A percentile compares a stretch with the other conserved stretches of the same genome.
These are phyloP conservation scores for Puccinia hordei DNA, from an alignment of 1,284 basidiomycete species.

Conservation along the genomic window DNA sequence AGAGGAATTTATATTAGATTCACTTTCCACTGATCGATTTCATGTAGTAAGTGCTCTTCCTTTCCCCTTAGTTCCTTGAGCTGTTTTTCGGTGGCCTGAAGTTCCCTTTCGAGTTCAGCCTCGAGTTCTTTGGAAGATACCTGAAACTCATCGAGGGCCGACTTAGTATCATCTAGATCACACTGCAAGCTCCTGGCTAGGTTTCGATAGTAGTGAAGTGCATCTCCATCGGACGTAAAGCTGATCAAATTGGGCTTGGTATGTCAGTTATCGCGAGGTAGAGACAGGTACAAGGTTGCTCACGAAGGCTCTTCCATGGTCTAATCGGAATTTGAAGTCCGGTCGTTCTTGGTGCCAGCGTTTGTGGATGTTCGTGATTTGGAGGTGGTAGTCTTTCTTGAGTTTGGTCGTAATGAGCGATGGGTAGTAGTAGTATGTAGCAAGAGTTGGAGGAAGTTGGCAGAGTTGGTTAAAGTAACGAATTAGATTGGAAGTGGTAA, in stretches of 20 bases:
- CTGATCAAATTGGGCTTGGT: not conserved
- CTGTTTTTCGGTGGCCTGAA: constrained; percentile 80
- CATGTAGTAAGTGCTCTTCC: constrained; percentile 71
- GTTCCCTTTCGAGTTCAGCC: constrained; percentile 84
- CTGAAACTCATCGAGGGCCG: constrained; percentile 74
- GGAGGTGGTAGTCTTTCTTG: not conserved
- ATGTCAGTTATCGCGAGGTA: not conserved
- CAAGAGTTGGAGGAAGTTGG: too few relatives aligned
- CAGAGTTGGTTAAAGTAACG: not conserved
- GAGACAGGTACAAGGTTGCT: not conserved
- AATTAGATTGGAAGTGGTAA: not conserved
- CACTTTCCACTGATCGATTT: constrained; percentile 92
- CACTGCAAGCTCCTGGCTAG: constrained; percentile 42
- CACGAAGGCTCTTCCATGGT: constrained; percentile 3
- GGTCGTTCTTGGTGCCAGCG: not conserved
- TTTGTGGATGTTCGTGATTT: not conserved
- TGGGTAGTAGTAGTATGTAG: too few relatives aligned
- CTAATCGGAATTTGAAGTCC: not conserved
- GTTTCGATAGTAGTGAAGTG: constrained; percentile 35
- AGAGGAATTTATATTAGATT: constrained; percentile 51
- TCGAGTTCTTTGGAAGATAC: constrained; percentile 87
- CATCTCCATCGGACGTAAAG: constrained; percentile 29
- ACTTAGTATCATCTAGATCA: constrained; percentile 46
- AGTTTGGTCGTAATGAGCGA: not conserved
- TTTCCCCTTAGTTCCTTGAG: constrained; percentile 78